Percentiles rank a stretch among this genome's conserved stretches.
Evolutionary conservation across 1,284 basidiomycete species (phyloP).

Genomic region (Trametes polyzona): DNA sequence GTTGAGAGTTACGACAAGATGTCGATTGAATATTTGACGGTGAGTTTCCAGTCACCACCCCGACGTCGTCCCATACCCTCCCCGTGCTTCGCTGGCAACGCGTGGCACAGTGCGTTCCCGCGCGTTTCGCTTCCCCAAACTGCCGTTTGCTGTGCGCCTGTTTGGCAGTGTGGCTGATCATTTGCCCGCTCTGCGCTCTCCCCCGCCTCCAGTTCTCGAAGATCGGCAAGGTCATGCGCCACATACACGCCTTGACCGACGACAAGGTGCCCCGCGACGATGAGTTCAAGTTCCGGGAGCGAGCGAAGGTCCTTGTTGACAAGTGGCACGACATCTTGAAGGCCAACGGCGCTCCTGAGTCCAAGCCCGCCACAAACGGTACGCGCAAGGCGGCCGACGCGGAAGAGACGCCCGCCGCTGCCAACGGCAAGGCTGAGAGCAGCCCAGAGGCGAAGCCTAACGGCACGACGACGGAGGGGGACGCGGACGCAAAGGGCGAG

Average conservation of each 20-base stretch:
- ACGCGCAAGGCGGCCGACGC: slow-evolving; percentile 29
- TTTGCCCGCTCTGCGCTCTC: slow-evolving; percentile 10
- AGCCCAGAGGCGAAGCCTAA: slow-evolving; percentile 31
- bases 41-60: slow-evolving; percentile 40
- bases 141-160: slow-evolving; percentile 22
- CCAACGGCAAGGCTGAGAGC: slow-evolving; percentile 30
- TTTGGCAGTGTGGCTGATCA: slow-evolving; percentile 27
- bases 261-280: slow-evolving; percentile 81
- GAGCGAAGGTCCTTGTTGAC: slow-evolving; percentile 75
- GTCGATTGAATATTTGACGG: slow-evolving; percentile 82
- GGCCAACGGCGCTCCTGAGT: slow-evolving; percentile 39
- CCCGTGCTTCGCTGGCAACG: slow-evolving; percentile 25
- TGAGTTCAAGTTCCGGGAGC: slow-evolving; percentile 85
- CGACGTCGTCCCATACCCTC: neutral
- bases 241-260: slow-evolving; percentile 74
- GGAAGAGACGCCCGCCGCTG: slow-evolving; percentile 26
- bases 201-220: slow-evolving; percentile 76
- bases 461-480: slow-evolving; percentile 25
- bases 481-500: slow-evolving; percentile 28
- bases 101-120: slow-evolving; percentile 26
- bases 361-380: slow-evolving; percentile 30
- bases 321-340: slow-evolving; percentile 74
- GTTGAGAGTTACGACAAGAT: slow-evolving; percentile 87
- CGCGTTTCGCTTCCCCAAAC: slow-evolving; percentile 25
- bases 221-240: slow-evolving; percentile 98